Percentiles rank a stretch among this genome's conserved stretches.
Conservation (phyloP, 345 rosid genomes). For the Turritis glabra region DNA sequence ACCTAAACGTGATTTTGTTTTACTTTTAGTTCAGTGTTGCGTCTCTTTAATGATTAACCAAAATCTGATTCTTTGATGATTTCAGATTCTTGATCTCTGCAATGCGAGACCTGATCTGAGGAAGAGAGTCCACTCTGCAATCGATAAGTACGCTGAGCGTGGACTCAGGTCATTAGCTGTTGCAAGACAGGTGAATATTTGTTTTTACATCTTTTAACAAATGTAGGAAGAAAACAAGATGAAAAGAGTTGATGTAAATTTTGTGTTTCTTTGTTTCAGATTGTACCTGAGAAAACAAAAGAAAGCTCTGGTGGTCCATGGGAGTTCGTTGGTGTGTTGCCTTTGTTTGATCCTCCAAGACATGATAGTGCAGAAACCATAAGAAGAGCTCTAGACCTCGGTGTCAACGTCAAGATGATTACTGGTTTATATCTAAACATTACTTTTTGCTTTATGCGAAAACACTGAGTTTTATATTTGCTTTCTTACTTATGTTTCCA, state of each 20-base stretch:
- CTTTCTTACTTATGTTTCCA: background rate
- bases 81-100: slow-evolving; percentile 64
- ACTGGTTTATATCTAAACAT: slow-evolving; percentile 51
- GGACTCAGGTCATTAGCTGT: slow-evolving; percentile 83
- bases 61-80: background rate
- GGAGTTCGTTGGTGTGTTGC: slow-evolving; percentile 78
- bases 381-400: slow-evolving; percentile 81
- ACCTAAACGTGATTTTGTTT: background rate
- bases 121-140: slow-evolving; percentile 60
- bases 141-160: slow-evolving; percentile 77
- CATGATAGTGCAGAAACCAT: slow-evolving; percentile 99
- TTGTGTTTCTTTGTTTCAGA: slow-evolving; percentile 33
- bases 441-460: background rate
- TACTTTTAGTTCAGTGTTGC: background rate
- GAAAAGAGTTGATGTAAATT: background rate
- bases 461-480: background rate
- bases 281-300: slow-evolving; percentile 69
- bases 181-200: slow-evolving; percentile 61
- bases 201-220: background rate
- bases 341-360: slow-evolving; percentile 90
- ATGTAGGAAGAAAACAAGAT: background rate
- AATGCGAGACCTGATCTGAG: slow-evolving; percentile 57
- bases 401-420: slow-evolving; percentile 97
- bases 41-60: background rate
- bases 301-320: slow-evolving; percentile 74